Percentiles rank a stretch among this genome's conserved stretches.
Evolutionary conservation across 345 rosid species (phyloP).

Genomic region (Fremontodendron californicum): DNA sequence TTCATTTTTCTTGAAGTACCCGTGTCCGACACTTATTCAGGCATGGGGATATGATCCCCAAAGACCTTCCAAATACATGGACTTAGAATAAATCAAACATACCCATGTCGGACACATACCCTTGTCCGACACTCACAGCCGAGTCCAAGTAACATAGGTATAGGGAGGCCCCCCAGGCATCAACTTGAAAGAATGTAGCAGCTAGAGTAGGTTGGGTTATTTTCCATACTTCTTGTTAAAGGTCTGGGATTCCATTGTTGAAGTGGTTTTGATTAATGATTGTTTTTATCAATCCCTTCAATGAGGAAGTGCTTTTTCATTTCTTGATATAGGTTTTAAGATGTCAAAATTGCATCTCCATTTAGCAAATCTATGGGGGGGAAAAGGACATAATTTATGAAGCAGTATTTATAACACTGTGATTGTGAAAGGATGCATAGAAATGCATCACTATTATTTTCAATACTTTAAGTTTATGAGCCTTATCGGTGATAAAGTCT

Average conservation of each 20-base stretch:
- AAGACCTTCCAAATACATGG: too few species aligned
- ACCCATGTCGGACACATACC: too few species aligned
- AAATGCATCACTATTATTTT: too few species aligned
- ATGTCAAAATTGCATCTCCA: not conserved
- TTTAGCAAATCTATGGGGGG: not conserved
- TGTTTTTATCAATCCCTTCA: not conserved
- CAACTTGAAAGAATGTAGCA: not conserved
- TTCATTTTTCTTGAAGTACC: too few species aligned
- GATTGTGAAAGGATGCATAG: not conserved
- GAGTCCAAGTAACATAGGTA: too few species aligned
- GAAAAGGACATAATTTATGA: not conserved
- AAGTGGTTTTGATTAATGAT: not conserved
- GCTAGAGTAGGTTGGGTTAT: not conserved
- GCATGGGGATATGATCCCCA: too few species aligned
- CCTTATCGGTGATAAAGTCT: too few species aligned
- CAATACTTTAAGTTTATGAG: not conserved
- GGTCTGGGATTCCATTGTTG: not conserved
- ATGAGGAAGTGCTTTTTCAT: not conserved
- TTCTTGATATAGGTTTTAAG: not conserved
- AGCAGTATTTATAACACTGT: not conserved
- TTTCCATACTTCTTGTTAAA: not conserved
- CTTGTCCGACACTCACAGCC: too few species aligned
- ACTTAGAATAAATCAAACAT: too few species aligned
- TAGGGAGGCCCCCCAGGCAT: not conserved
- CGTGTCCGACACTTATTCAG: too few species aligned